Evolutionary conservation across 768 basidiomycete genomes (phyloP).

Genomic region (Tulasnella calospora): DNA sequence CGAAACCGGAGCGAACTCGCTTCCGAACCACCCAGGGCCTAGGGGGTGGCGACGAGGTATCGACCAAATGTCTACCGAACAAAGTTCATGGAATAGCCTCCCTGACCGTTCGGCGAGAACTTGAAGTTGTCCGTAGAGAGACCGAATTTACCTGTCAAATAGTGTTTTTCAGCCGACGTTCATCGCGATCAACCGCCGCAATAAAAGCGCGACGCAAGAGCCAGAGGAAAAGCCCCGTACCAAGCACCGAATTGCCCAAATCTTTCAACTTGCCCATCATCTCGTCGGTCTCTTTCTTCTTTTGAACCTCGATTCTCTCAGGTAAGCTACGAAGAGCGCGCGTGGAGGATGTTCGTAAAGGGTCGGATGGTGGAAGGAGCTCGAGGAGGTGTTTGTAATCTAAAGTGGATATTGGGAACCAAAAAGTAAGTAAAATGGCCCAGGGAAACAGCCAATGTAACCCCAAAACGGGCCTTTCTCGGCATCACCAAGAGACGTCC

Average conservation of each 20-base stretch:
- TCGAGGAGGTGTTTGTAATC: slow-evolving; percentile 73
- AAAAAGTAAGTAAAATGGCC: not conserved
- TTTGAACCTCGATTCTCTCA: slow-evolving; percentile 65
- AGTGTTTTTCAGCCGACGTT: not conserved
- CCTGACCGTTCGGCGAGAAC: slow-evolving; percentile 87
- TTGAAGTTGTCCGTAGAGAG: slow-evolving; percentile 96
- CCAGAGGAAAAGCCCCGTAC: slow-evolving; percentile 42
- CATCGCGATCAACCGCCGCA: not conserved
- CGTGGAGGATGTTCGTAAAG: slow-evolving; percentile 47
- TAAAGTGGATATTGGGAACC: slow-evolving; percentile 34
- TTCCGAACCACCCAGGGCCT: not conserved
- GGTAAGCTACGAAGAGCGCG: slow-evolving; percentile 53
- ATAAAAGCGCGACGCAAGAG: not conserved
- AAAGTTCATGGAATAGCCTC: slow-evolving; percentile 95
- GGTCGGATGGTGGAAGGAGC: slow-evolving; percentile 54
- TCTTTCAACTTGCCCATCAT: slow-evolving; percentile 92
- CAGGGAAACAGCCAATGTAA: not conserved
- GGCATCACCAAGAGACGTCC: slow-evolving; percentile 75
- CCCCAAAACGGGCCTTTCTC: slow-evolving; percentile 62
- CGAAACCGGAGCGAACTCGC: not conserved
- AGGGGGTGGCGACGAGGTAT: not conserved
- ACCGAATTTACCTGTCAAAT: slow-evolving; percentile 74
- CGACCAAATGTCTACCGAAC: slow-evolving; percentile 39
- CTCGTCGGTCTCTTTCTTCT: slow-evolving; percentile 82
- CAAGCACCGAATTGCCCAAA: slow-evolving; percentile 83